Evolutionary conservation across 768 basidiomycete genomes (phyloP).

Genomic region (Amanita subjunquillea): DNA sequence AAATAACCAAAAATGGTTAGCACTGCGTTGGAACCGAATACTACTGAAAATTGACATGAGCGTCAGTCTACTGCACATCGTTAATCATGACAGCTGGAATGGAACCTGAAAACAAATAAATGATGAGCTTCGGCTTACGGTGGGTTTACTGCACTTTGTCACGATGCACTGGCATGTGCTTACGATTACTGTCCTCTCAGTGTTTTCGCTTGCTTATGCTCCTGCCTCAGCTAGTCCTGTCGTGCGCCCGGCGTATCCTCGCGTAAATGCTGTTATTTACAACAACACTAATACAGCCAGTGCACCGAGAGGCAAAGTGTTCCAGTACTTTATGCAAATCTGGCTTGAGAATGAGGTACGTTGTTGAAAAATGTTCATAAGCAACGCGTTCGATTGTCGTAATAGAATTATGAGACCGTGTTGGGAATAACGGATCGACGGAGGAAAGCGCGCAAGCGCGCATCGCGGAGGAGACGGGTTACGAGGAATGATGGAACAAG

Average conservation of each 20-base stretch:
- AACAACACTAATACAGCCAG: neutral
- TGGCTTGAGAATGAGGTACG: constrained; percentile 46
- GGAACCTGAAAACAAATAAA: too few species aligned
- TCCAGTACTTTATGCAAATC: constrained; percentile 26
- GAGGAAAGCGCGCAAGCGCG: too few species aligned
- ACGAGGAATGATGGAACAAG: too few species aligned
- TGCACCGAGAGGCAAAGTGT: constrained; percentile 13
- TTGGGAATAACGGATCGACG: too few species aligned
- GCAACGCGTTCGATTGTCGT: neutral
- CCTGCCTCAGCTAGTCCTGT: neutral
- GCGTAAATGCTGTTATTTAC: neutral
- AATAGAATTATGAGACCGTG: neutral
- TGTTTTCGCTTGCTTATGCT: neutral
- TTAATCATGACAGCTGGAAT: too few species aligned
- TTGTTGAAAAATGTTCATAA: constrained; percentile 12
- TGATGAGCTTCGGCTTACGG: too few species aligned
- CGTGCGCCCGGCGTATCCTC: neutral
- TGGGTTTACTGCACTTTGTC: too few species aligned
- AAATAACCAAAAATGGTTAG: too few species aligned
- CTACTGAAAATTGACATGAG: too few species aligned
- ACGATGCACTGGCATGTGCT: neutral
- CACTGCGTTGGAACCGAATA: too few species aligned
- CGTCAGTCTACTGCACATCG: too few species aligned
- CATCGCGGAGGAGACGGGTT: too few species aligned
- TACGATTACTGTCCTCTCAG: neutral